Conservation (phyloP, 495 filamentous ascomycete genomes). For the Daldinia concentrica region DNA sequence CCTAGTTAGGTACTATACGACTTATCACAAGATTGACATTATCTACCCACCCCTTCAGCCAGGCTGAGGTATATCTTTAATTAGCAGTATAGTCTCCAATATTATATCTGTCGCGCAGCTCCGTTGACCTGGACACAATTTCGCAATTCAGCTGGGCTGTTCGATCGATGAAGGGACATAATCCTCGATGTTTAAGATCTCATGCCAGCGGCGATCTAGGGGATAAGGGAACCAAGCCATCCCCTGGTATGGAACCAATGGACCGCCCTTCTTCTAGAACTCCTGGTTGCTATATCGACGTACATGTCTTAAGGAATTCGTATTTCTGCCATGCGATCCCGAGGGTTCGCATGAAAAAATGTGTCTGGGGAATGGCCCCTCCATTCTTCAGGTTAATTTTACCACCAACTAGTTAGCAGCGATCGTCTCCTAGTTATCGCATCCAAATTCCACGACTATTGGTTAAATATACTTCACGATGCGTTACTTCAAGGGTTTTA, state of each 20-base stretch:
- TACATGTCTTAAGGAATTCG: constrained; percentile 19
- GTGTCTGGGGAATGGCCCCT: constrained; percentile 27
- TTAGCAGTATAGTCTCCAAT: background rate
- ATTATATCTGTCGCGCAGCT: background rate
- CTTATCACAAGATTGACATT: background rate
- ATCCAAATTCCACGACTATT: constrained; percentile 31
- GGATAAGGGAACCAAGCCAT: constrained; percentile 1
- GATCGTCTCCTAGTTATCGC: constrained; percentile 29
- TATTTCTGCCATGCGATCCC: background rate
- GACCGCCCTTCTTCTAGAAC: constrained; percentile 19
- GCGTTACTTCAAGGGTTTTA: background rate
- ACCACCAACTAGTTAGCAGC: background rate
- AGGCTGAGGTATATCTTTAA: background rate
- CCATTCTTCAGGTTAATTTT: constrained; percentile 24
- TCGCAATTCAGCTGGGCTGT: background rate
- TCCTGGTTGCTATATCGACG: constrained; percentile 33
- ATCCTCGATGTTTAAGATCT: constrained; percentile 14
- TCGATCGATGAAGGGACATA: background rate
- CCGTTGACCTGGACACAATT: constrained; percentile 16
- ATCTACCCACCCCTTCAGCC: background rate
- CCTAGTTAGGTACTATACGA: background rate
- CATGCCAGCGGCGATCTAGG: constrained; percentile 17
- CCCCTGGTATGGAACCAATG: constrained; percentile 28
- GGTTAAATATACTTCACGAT: constrained; percentile 27
- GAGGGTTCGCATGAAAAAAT: background rate